Evolutionary conservation across 2,329 filamentous ascomycete species (phyloP), one percentile per base, ranked within the genome.

Genomic region (Aspergillus sp.): DNA sequence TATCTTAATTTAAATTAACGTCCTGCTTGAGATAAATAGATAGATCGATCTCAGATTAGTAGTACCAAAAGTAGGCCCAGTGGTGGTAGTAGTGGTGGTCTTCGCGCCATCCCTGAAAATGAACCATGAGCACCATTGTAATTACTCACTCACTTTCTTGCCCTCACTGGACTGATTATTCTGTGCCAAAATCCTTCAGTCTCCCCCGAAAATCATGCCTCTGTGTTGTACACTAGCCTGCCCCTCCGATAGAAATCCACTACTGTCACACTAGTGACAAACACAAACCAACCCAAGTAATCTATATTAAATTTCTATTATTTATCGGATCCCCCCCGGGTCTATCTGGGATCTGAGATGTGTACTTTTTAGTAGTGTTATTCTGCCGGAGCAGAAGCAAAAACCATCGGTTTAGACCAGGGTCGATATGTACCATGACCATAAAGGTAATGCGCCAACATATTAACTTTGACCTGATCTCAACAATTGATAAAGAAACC

Each of bases 231-330:
- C 55, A 57, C 54, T 57, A 57, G 59, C 53, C 41, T 55, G 43
- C 54, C 57, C 51, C 60, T 59, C 47, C 61, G 36, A 60, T 55
- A 51, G 51, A 62, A 65, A 62, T 43, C 57, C 61, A 67, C 65
- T 64, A 58, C 64, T 65, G 66, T 67, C 66, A 62, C 66, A 68
- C 66, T 67, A 68, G 63, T 68, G 66, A 68, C 66, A 67, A 68
- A 68, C 66, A 68, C 57, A 64, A 55, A 60, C 65, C 61, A 61
- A 61, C 59, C 52, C 59, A 62, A 62, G 51, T 58, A 54, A 61
- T 61, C 55, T 59, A 58, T 55, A 57, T 61, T 59, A 59, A 54
- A 53, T 57, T 57, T 32, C 57, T 59, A 55, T 58, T 58, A 63
- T 61, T 58, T 55, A 56, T 48, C 60, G 52, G 53, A 45, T 38